phyloP scores from a whole-genome alignment of 768 basidiomycete genomes.

The Hemileccinum rubropunctum region DNA sequence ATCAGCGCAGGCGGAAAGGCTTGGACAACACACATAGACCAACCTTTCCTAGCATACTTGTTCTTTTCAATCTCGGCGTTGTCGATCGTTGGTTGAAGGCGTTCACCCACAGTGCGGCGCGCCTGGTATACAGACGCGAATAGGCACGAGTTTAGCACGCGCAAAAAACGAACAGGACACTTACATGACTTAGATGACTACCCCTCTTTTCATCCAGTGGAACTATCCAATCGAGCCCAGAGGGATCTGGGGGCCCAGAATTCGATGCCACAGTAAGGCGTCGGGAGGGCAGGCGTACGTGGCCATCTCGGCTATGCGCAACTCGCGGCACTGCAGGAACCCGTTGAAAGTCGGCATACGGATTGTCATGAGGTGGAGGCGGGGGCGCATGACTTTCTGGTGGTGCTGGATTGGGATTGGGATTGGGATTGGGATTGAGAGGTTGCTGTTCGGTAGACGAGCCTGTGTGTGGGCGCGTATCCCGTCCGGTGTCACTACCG shows the following conservation, averaged over 20 bases:
- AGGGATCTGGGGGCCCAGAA: neutral
- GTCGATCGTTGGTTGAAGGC: constrained; percentile 52
- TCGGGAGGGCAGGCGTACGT: constrained; percentile 10
- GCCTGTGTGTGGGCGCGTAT: neutral
- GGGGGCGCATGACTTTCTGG: constrained; percentile 4
- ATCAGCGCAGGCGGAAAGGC: constrained; percentile 10
- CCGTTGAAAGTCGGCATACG: constrained; percentile 7
- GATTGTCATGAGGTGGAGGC: constrained; percentile 1
- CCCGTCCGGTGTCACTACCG: neutral
- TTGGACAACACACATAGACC: neutral
- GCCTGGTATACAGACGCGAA: constrained; percentile 4
- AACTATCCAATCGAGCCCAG: constrained; percentile 27
- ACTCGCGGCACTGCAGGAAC: constrained; percentile 1
- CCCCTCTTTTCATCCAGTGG: constrained; percentile 19
- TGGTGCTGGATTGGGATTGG: neutral
- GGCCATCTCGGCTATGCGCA: constrained; percentile 16
- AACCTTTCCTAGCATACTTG: constrained; percentile 48
- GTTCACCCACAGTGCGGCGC: constrained; percentile 45
- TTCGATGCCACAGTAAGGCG: neutral
- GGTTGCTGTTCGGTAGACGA: constrained; percentile 9
- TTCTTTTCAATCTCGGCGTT: constrained; percentile 44
- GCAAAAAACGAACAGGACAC: neutral
- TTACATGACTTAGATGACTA: constrained; percentile 19
- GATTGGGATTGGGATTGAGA: no score
- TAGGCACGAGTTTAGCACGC: neutral